Evolutionary conservation across 768 basidiomycete genomes (phyloP), one percentile per base, ranked within the genome.

Genomic region (Podaxis carcinomalis): DNA sequence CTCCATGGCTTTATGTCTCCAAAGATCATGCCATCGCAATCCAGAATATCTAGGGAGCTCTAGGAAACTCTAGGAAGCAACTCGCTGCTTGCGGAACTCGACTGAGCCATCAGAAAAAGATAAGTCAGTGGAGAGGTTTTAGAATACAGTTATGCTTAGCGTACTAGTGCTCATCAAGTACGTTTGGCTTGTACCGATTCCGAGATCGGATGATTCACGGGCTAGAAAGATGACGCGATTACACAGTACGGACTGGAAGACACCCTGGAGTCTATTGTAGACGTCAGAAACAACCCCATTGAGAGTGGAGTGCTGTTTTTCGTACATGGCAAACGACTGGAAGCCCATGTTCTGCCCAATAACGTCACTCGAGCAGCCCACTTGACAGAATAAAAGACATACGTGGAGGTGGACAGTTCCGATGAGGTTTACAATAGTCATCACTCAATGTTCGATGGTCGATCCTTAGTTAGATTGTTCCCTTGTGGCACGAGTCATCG

Each of bases 161-260:
- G 7, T 32, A 32, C 32, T 3, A 7, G 2, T 42, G 40, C 40
- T 42, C 40, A 42, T 42, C 13, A 42, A 13, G 7, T 42, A 14
- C n/a, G 40, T 42, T 13, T 19, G 14, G 40, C n/a, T 19, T 42
- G 40, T 1, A 7, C 13, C 40, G n/a, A 42, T 42, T 19, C 51
- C 50, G n/a, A 56, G 25, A 3, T 56, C 54, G 4, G 54, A 56
- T 13, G 54, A 46, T 25, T 46, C 42, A 46, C 56, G 56, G 9
- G 56, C 46, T 4, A 57, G 56, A 19, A 57, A 57, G 13, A 57
- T 57, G n/a, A 57, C 56, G 6, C 56, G 23, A 36, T 44, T 57
- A 7, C 44, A 57, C 16, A 57, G 27, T 21, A 19, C 44, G 13
- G 56, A 46, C 13, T 46, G 56, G 27, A 57, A 2, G 28, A 57